Base-by-base conservation (phyloP, 805 yeast genomes). In the Debaryomyces hansenii region DNA sequence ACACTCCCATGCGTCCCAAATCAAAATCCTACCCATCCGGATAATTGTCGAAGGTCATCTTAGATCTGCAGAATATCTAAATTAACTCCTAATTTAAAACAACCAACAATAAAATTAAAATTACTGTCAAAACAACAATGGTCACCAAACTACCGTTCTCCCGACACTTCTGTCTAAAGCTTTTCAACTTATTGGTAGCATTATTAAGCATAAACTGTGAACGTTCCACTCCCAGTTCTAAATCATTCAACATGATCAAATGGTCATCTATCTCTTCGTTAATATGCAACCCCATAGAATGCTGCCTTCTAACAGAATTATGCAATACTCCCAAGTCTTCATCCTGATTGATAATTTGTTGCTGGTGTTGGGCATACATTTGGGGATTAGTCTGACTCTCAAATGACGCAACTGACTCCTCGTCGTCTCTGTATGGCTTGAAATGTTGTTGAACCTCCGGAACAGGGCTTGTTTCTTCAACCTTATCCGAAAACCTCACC, bases 141-240 rank as follows among this genome's bases (percentile, higher is more conserved):
- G 78, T 73, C 11, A 66, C 65, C 53, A 73, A 55, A 42, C 75
- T 70, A 3, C 78, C 78, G 47, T 73, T 73, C 45, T 73, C 78
- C 33, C 59, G 60, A 7, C 64, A 64, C 47, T 51, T 61, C n/a
- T 60, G 45, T 32, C 72, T 53, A 50, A 72, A 73, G 20, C 58
- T 59, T 20, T 53, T 54, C 21, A 73, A 54, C 20, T 68, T 54
- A 41, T 55, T 51, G 11, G 60, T 55, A 8, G 76, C 74, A 9
- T 58, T 57, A 45, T 59, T 59, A n/a, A 73, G 52, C 41, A 69
- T 54, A 9, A 48, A 46, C n/a, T 55, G 53, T 3, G 76, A 62
- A 29, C 47, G 44, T 39, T 70, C 77, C 8, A 71, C 74, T 1
- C 77, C 77, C 34, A 52, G 58, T 47, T 73, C 78, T 39, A 73